phyloP scores from a whole-genome alignment of 495 filamentous ascomycete species.

The Trichoderma erinaceum region DNA sequence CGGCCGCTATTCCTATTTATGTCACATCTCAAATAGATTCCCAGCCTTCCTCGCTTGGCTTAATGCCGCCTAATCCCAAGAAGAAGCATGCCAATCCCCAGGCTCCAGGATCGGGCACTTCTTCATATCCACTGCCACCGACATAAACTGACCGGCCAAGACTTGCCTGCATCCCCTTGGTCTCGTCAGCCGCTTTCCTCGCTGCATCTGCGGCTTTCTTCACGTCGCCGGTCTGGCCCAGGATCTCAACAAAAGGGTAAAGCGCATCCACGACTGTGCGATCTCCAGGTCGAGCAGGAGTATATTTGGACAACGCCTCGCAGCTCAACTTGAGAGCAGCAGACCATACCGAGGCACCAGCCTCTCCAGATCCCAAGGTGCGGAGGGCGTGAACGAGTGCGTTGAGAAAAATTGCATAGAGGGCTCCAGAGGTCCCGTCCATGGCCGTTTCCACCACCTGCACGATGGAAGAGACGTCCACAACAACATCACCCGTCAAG shows the following conservation, averaged over 20 bases:
- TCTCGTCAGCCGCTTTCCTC: slow-evolving; percentile 67
- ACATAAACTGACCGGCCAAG: slow-evolving; percentile 89
- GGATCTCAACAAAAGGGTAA: slow-evolving; percentile 72
- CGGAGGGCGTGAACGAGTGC: slow-evolving; percentile 73
- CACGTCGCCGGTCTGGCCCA: slow-evolving; percentile 57
- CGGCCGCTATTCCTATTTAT: too few relatives aligned
- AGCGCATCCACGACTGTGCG: slow-evolving; percentile 88
- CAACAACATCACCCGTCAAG: slow-evolving; percentile 60
- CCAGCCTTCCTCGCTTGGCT: slow-evolving; percentile 28
- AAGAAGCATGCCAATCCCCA: slow-evolving; percentile 79
- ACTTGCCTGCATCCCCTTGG: slow-evolving; percentile 85
- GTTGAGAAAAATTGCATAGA: slow-evolving; percentile 96
- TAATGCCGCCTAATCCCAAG: slow-evolving; percentile 57
- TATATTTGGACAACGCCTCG: slow-evolving; percentile 70
- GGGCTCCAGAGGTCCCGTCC: slow-evolving; percentile 93
- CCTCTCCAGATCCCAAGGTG: slow-evolving; percentile 40
- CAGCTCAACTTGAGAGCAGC: slow-evolving; percentile 65
- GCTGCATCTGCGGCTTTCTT: slow-evolving; percentile 69
- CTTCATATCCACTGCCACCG: slow-evolving; percentile 70
- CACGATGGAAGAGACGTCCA: slow-evolving; percentile 70
- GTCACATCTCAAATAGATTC: slow-evolving; percentile 20
- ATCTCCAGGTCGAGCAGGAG: slow-evolving; percentile 83
- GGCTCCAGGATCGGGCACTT: slow-evolving; percentile 89
- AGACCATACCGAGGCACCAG: slow-evolving; percentile 61
- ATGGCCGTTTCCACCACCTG: slow-evolving; percentile 79